Percentiles rank a stretch among this genome's conserved stretches.
phyloP scores from a whole-genome alignment of 768 basidiomycete genomes.

The Pleurotus pulmonarius region DNA sequence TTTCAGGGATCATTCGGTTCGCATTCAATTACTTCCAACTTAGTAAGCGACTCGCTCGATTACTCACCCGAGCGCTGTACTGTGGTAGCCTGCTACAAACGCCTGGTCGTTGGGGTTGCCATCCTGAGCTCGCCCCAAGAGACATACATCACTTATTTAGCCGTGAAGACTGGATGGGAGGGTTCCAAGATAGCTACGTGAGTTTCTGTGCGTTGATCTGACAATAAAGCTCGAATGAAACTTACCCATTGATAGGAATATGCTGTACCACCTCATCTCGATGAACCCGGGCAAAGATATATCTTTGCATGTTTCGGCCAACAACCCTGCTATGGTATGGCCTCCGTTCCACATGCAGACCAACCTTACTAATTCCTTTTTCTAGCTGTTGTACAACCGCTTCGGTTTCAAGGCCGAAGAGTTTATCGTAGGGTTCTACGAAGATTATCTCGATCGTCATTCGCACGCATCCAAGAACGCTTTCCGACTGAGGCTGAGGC shows the following conservation, averaged over 20 bases:
- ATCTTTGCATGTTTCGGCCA: conserved; percentile 78
- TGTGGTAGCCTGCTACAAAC: conserved; percentile 69
- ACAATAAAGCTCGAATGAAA: not conserved
- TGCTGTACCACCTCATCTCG: conserved; percentile 73
- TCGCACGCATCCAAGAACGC: conserved; percentile 79
- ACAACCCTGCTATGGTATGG: conserved; percentile 73
- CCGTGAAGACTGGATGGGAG: conserved; percentile 78
- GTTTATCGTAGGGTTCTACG: conserved; percentile 79
- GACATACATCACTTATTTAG: conserved; percentile 81
- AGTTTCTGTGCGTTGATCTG: conserved; percentile 12
- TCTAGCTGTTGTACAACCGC: conserved; percentile 73
- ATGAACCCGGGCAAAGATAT: conserved; percentile 75
- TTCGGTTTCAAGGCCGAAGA: conserved; percentile 89
- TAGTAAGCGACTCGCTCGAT: conserved; percentile 70
- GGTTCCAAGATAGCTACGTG: conserved; percentile 77
- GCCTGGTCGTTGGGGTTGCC: conserved; percentile 68
- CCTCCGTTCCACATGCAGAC: too few species aligned
- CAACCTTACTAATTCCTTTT: not conserved
- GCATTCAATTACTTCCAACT: conserved; percentile 7
- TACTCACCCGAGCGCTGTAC: conserved; percentile 71
- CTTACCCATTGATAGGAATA: conserved; percentile 40
- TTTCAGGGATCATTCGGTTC: not conserved
- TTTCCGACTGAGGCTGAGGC: conserved; percentile 70
- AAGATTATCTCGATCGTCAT: conserved; percentile 66
- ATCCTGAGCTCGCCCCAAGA: conserved; percentile 76